A percentile compares a stretch with the other conserved stretches of the same genome.
phyloP scores from a whole-genome alignment of 257 asterid genomes.

The Petunia axillaris region DNA sequence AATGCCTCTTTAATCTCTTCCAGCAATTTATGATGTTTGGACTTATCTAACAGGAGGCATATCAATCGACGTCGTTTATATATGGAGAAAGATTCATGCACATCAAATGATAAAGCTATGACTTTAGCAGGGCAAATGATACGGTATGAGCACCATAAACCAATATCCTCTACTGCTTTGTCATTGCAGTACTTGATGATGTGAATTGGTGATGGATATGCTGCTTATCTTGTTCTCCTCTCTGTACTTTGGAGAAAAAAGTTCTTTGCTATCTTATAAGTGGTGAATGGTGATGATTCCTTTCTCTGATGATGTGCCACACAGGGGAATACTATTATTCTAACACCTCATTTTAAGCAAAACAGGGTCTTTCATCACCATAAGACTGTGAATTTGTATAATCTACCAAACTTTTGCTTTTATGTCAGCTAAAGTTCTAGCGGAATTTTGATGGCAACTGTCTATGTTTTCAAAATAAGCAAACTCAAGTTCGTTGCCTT shows the following conservation, averaged over 20 bases:
- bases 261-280: background rate
- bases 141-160: conserved; percentile 50
- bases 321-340: background rate
- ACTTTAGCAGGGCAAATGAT: conserved; percentile 55
- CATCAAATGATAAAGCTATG: conserved; percentile 58
- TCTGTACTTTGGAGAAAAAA: background rate
- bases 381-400: background rate
- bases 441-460: too few species aligned
- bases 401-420: background rate
- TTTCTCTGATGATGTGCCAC: background rate
- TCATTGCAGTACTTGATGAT: conserved; percentile 7
- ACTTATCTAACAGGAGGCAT: conserved; percentile 55
- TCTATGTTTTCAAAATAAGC: too few species aligned
- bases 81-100: conserved; percentile 47
- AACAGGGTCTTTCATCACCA: background rate
- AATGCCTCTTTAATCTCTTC: background rate
- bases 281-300: background rate
- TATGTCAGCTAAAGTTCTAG: background rate
- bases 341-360: background rate
- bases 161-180: conserved; percentile 13
- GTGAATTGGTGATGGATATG: background rate
- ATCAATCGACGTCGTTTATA: conserved; percentile 43
- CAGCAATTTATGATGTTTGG: conserved; percentile 9
- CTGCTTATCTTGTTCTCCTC: background rate
- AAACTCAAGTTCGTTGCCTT: too few species aligned